These are phyloP conservation scores for Citrus cavaleriei DNA, from an alignment of 345 rosid species.

Conservation along the genomic window DNA sequence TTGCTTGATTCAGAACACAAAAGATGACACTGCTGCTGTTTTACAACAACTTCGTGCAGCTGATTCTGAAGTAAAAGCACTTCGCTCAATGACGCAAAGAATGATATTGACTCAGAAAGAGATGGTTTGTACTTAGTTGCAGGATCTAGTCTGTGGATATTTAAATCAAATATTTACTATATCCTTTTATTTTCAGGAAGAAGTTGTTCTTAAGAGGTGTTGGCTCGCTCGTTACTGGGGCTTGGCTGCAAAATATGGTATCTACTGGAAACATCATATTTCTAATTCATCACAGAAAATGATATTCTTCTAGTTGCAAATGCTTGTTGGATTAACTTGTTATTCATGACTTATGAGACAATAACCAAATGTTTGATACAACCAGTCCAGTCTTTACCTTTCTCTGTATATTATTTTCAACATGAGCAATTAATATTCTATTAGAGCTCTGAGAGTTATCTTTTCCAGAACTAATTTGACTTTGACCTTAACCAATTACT, in stretches of 20 bases:
- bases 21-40: slow-evolving; percentile 56
- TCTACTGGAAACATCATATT: neutral
- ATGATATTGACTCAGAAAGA: slow-evolving; percentile 96
- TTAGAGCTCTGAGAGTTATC: neutral
- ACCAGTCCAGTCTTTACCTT: neutral
- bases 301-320: neutral
- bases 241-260: slow-evolving; percentile 91
- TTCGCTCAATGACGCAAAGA: slow-evolving; percentile 89
- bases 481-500: neutral
- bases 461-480: neutral
- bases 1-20: slow-evolving; percentile 50
- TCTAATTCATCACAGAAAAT: slow-evolving; percentile 1
- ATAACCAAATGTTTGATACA: neutral
- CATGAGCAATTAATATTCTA: neutral
- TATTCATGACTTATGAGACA: neutral
- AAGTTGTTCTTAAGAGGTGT: slow-evolving; percentile 98
- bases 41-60: slow-evolving; percentile 67
- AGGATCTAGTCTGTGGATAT: neutral
- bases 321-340: neutral
- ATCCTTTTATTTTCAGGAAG: slow-evolving; percentile 67
- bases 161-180: slow-evolving; percentile 9
- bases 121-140: slow-evolving; percentile 64
- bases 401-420: neutral
- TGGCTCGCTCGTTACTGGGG: slow-evolving; percentile 99
- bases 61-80: slow-evolving; percentile 75